A percentile compares a stretch with the other conserved stretches of the same genome.
Conservation (phyloP, 2,329 filamentous ascomycete species). For the Xylaria sp. region DNA sequence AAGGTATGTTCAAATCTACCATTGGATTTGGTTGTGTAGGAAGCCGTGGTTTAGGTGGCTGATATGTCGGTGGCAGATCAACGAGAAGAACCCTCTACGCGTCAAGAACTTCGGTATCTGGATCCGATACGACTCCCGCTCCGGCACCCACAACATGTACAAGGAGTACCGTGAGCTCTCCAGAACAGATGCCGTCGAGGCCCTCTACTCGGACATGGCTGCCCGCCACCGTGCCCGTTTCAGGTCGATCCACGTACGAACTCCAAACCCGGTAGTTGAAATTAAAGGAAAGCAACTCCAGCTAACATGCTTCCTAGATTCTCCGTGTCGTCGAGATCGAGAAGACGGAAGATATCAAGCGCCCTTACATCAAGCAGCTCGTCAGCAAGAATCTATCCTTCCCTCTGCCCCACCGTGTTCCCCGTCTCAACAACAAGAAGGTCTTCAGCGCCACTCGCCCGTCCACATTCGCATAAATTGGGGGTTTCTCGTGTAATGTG, state of each 20-base stretch:
- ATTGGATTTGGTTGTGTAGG: not conserved
- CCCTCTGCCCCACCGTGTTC: slow-evolving; percentile 96
- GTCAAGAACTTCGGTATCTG: slow-evolving; percentile 99
- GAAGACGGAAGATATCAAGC: slow-evolving; percentile 93
- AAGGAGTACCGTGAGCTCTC: slow-evolving; percentile 99
- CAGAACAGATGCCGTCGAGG: slow-evolving; percentile 92
- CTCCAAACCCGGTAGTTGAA: not conserved
- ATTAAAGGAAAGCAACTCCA: not conserved
- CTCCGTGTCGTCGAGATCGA: slow-evolving; percentile 98
- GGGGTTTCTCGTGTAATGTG: slow-evolving; percentile 58
- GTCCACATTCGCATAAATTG: slow-evolving; percentile 93
- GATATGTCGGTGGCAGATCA: slow-evolving; percentile 70
- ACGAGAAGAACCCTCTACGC: slow-evolving; percentile 98
- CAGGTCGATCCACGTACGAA: slow-evolving; percentile 94
- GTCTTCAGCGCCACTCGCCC: slow-evolving; percentile 93
- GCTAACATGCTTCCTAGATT: slow-evolving; percentile 69
- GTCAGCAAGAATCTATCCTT: slow-evolving; percentile 94
- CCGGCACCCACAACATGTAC: slow-evolving; percentile 99
- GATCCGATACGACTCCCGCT: slow-evolving; percentile 99
- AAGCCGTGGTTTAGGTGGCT: slow-evolving; percentile 17
- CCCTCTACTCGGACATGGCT: slow-evolving; percentile 99
- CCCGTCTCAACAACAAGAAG: slow-evolving; percentile 86
- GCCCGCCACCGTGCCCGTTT: slow-evolving; percentile 98
- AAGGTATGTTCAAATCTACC: slow-evolving; percentile 70
- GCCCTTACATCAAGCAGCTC: slow-evolving; percentile 99